Percentiles rank a stretch among this genome's conserved stretches.
These are phyloP conservation scores for Fusarium sacchari DNA, from an alignment of 2,329 filamentous ascomycete genomes.

Conservation along the genomic window DNA sequence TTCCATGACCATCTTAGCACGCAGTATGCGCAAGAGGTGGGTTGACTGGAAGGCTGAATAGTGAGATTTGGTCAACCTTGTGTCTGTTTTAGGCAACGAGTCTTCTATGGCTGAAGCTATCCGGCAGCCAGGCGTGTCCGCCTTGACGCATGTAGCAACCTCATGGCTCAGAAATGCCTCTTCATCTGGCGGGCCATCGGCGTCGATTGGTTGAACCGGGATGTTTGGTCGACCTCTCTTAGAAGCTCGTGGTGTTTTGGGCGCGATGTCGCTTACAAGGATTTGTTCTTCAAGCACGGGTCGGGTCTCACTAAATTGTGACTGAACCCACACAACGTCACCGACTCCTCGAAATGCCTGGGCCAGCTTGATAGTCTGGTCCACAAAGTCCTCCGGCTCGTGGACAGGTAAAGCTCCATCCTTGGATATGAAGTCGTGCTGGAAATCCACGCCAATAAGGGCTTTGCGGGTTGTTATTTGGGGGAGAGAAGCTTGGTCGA, in stretches of 20 bases:
- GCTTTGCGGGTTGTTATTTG: slow-evolving; percentile 71
- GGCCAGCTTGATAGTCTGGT: slow-evolving; percentile 73
- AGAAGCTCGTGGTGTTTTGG: slow-evolving; percentile 10
- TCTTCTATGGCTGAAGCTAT: slow-evolving; percentile 56
- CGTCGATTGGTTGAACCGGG: slow-evolving; percentile 16
- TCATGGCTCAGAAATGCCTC: slow-evolving; percentile 60
- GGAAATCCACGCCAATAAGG: slow-evolving; percentile 84
- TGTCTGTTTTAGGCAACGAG: slow-evolving; percentile 59
- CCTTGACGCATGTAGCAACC: slow-evolving; percentile 55
- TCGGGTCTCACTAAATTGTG: slow-evolving; percentile 73
- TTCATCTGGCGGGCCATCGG: slow-evolving; percentile 39
- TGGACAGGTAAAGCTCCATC: slow-evolving; percentile 74
- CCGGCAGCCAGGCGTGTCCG: slow-evolving; percentile 57
- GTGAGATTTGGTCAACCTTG: slow-evolving; percentile 73
- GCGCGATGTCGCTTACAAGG: slow-evolving; percentile 52
- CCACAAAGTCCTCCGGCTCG: slow-evolving; percentile 72
- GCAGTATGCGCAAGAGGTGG: slow-evolving; percentile 76
- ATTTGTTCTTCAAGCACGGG: slow-evolving; percentile 65
- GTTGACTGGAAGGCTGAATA: slow-evolving; percentile 90
- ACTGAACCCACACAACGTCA: slow-evolving; percentile 86
- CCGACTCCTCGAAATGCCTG: slow-evolving; percentile 76
- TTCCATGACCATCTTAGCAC: slow-evolving; percentile 89
- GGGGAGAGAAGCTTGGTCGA: slow-evolving; percentile 66
- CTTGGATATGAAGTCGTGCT: slow-evolving; percentile 84
- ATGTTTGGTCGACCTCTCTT: slow-evolving; percentile 25